Base-by-base conservation (phyloP, 2,329 filamentous ascomycete species). In the Fusarium verticillioides region DNA sequence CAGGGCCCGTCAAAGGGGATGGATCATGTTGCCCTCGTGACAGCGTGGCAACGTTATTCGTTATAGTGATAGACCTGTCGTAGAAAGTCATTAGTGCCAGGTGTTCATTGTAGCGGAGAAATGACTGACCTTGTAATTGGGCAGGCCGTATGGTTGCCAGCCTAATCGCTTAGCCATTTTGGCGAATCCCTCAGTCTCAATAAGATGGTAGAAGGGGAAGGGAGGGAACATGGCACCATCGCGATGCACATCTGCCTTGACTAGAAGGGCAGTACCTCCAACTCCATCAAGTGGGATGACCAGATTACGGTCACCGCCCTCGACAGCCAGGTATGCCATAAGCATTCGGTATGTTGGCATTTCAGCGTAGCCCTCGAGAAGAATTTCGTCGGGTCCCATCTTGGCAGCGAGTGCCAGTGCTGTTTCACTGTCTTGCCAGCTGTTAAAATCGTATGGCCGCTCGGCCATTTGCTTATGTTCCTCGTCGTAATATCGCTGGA, bases 171-270 rank as follows among this genome's bases (percentile, higher is more conserved):
- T 92, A 18, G 95, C 95, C 96, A 99, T 99, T 84, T 96, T 97
- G 23, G 96, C 95, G 79, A 99, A 99, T 0, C 96, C 96, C 80
- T 99, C 96, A 1, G 96, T 98, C 86, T 99, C 96, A 69, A 99
- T 97, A 69, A 99, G 87, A 82, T 99, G 93, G 81, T 98, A 98
- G 80, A 99, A 99, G 7, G 96, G 84, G 81, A 99, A 99, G 0
- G 96, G 90, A 23, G 96, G 96, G 84, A 99, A 99, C 96, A 98
- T 99, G 81, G 96, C 96, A 26, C 96, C 96, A 79, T 99, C 96
- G 32, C 96, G 91, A 81, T 99, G 96, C 30, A 99, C 96, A 67
- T 98, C 95, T 4, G 95, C 96, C 85, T 97, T 98, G 68, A 99
- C 96, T 78, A 99, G 85, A 72, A 99, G 85, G 4, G 95, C 94